Conservation (phyloP, 768 basidiomycete genomes). For the Rhizopogon salebrosus region DNA sequence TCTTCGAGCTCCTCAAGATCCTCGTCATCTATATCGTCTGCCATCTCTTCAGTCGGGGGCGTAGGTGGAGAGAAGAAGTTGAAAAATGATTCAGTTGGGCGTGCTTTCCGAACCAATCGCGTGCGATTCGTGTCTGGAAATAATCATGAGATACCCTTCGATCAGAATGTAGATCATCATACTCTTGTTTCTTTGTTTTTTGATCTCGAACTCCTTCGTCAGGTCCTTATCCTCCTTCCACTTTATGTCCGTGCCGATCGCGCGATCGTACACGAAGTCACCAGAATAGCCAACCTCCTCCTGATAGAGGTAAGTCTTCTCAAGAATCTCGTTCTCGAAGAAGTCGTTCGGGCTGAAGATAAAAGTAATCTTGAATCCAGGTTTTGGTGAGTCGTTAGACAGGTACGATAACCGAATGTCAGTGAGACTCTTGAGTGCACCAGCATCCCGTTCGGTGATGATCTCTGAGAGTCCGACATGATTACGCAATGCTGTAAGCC, state of each 20-base stretch:
- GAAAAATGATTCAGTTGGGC: constrained; percentile 95
- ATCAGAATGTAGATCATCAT: constrained; percentile 5
- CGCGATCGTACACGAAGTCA: constrained; percentile 94
- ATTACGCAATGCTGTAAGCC: constrained; percentile 94
- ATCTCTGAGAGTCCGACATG: constrained; percentile 81
- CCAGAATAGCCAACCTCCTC: constrained; percentile 93
- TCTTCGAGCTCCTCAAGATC: constrained; percentile 89
- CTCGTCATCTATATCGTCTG: constrained; percentile 69
- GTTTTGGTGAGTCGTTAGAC: constrained; percentile 53
- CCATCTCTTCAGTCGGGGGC: constrained; percentile 65
- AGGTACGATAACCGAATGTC: constrained; percentile 84
- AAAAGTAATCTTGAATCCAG: constrained; percentile 92
- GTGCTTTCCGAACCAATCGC: constrained; percentile 78
- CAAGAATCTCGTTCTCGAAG: constrained; percentile 79
- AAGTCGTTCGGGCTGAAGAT: constrained; percentile 77
- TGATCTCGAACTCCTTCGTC: constrained; percentile 96
- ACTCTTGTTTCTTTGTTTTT: constrained; percentile 99
- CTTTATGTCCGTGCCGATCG: constrained; percentile 85
- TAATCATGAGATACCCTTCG: constrained; percentile 1
- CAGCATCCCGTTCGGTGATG: constrained; percentile 90
- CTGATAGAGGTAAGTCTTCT: constrained; percentile 93
- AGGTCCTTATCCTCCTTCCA: constrained; percentile 99
- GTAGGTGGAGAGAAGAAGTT: constrained; percentile 91
- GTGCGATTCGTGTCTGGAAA: constrained; percentile 74
- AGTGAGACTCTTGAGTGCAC: constrained; percentile 73